phyloP scores from a whole-genome alignment of 441 rosid genomes.

The Erodium moschatum region DNA sequence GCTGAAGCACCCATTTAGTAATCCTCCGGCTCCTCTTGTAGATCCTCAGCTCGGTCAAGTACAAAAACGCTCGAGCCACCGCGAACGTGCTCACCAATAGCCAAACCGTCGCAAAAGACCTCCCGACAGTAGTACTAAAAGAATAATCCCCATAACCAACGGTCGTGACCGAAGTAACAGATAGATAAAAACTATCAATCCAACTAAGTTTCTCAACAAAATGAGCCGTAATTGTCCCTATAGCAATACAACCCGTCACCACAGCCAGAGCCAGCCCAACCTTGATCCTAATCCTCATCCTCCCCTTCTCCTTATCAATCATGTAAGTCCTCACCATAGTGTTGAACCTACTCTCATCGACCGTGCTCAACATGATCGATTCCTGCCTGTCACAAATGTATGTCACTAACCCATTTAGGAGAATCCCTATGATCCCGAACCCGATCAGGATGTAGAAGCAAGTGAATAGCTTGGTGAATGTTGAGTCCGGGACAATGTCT shows the following conservation, averaged over 20 bases:
- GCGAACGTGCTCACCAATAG: slow-evolving; percentile 48
- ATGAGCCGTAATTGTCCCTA: slow-evolving; percentile 36
- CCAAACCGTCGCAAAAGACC: slow-evolving; percentile 61
- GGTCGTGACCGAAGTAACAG: slow-evolving; percentile 59
- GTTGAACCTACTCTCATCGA: slow-evolving; percentile 40
- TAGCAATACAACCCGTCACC: slow-evolving; percentile 40
- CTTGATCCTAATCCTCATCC: slow-evolving; percentile 58
- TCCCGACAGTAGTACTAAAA: slow-evolving; percentile 35
- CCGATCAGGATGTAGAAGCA: slow-evolving; percentile 45
- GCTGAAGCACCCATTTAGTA: slow-evolving; percentile 56
- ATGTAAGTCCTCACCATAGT: slow-evolving; percentile 37
- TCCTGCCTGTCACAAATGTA: slow-evolving; percentile 62
- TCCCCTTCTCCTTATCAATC: slow-evolving; percentile 49
- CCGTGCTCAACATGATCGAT: slow-evolving; percentile 43
- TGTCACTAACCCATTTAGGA: slow-evolving; percentile 50
- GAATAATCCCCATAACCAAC: slow-evolving; percentile 63
- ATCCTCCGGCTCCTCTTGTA: slow-evolving; percentile 46
- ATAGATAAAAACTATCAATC: slow-evolving; percentile 58
- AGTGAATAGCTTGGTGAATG: slow-evolving; percentile 51
- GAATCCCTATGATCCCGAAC: slow-evolving; percentile 54
- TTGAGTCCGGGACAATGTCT: slow-evolving; percentile 50
- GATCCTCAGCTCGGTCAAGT: slow-evolving; percentile 50
- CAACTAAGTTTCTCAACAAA: slow-evolving; percentile 39
- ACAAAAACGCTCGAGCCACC: slow-evolving; percentile 54
- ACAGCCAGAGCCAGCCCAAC: slow-evolving; percentile 46